Base-by-base conservation (phyloP, 371 early-diverging fungal species). In the Rhizopus sp. region DNA sequence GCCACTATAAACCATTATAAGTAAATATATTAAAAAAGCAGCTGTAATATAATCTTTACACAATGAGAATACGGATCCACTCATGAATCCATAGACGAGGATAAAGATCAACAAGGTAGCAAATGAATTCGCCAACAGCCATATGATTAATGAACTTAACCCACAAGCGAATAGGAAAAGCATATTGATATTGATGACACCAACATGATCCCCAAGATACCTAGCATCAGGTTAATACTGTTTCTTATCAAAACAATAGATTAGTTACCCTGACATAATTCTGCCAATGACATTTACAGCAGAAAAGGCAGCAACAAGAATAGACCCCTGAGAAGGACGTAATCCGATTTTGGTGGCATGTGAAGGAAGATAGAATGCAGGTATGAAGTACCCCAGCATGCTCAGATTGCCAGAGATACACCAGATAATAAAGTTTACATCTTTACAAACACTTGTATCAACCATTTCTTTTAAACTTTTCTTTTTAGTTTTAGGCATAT, bases 71-170 rank as follows among this genome's bases (percentile, higher is more conserved):
- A 72, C 69, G 6, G 72, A 84, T 7, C 88, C 90, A 17, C 84
- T 75, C 50, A 82, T 76, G 38, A 87, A 58, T 3, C 88, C 88
- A 47, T 83, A 88, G 41, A 82, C 45, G 13, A 85, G 39, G n/a
- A 81, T 73, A 56, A 86, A 86, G 5, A 75, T 60, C 38, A 81
- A 51, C 17, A 84, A 62, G 3, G 75, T 66, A 0, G 69, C 64
- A 44, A 78, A 78, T 9, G 68, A 55, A 47, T 70, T 56, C 17
- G 83, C 69, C 65, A 88, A 62, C 32, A 84, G 66, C 91, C 91
- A 91, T 12, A 88, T 52, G 30, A 88, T 62, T 7, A 88, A 56
- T 4, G 78, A 68, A 47, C 77, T 70, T 3, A 86, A 52, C 7
- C 82, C 68, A 16, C 83, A 73, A 7, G 78, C 42, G 12, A 73